Evolutionary conservation across 345 rosid species (phyloP).

Genomic region (Garcia nutans): DNA sequence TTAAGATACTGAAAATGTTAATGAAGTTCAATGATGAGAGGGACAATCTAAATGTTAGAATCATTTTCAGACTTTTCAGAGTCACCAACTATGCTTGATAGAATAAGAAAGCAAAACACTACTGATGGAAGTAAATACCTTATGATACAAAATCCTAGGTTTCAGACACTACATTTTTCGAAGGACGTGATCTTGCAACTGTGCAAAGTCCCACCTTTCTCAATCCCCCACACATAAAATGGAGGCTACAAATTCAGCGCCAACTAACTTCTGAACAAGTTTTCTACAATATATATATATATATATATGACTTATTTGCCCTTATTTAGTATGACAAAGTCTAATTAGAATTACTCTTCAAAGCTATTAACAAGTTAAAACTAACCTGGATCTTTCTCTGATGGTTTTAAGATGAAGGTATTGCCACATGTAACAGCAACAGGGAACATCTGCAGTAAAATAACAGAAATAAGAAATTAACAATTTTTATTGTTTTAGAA

Average conservation of each 20-base stretch:
- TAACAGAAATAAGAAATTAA: constrained; percentile 10
- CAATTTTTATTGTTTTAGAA: not conserved
- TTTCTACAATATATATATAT: not conserved
- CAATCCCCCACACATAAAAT: not conserved
- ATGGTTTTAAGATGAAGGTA: constrained; percentile 89
- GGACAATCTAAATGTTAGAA: not conserved
- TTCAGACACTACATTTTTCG: not conserved
- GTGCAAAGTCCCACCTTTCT: not conserved
- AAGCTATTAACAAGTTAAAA: not conserved
- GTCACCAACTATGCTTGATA: not conserved
- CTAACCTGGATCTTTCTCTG: constrained; percentile 97
- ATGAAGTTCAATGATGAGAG: not conserved
- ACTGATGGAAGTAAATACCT: not conserved
- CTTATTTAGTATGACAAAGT: not conserved
- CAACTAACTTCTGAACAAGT: constrained; percentile 1
- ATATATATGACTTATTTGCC: not conserved
- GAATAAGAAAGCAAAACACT: not conserved
- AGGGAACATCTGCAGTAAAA: constrained; percentile 84
- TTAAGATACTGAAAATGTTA: not conserved
- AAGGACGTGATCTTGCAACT: not conserved
- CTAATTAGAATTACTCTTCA: not conserved
- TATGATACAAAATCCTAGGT: not conserved
- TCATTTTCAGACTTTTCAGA: not conserved
- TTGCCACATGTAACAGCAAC: constrained; percentile 93
- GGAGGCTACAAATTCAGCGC: not conserved